Percentiles rank a stretch among this genome's conserved stretches.
These are phyloP conservation scores for Starmerella floris DNA, from an alignment of 805 yeast species.

Conservation along the genomic window DNA sequence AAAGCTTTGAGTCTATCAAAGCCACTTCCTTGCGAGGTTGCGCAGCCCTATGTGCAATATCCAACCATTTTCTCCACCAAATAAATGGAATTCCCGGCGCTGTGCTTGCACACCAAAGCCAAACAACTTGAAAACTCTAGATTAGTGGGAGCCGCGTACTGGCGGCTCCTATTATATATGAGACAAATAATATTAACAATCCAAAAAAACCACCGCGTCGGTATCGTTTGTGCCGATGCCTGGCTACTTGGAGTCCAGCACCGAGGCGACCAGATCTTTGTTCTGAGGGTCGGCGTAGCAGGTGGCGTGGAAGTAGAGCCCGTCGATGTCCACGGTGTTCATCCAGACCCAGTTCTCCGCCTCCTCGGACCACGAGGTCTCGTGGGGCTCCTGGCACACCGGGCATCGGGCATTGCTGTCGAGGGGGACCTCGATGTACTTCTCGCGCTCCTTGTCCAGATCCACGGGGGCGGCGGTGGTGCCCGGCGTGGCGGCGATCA, in stretches of 20 bases:
- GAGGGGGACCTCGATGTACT: conserved; percentile 54
- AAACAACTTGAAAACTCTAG: too few species aligned
- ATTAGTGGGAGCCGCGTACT: too few species aligned
- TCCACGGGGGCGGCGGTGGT: conserved; percentile 30
- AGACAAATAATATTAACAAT: too few species aligned
- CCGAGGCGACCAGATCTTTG: conserved; percentile 14
- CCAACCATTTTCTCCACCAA: too few species aligned
- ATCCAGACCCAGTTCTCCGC: conserved; percentile 74
- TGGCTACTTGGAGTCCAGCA: conserved; percentile 4
- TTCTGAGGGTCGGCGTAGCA: conserved; percentile 55
- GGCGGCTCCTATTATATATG: too few species aligned
- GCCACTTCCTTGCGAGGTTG: too few species aligned
- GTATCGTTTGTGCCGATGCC: too few species aligned
- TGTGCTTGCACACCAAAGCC: too few species aligned
- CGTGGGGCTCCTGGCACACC: conserved; percentile 52
- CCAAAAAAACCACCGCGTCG: too few species aligned
- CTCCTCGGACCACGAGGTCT: conserved; percentile 58
- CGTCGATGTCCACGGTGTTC: conserved; percentile 43
- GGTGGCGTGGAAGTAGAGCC: conserved; percentile 46
- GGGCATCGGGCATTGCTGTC: conserved; percentile 53
- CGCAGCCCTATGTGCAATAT: too few species aligned
- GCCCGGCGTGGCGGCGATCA: conserved; percentile 16
- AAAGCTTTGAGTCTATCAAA: too few species aligned
- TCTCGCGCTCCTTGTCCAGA: conserved; percentile 23
- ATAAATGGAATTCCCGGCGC: too few species aligned